A percentile compares a stretch with the other conserved stretches of the same genome.
These are phyloP conservation scores for Phaeodactylum tricornutum DNA, from an alignment of 108 stramenopile species.

Conservation along the genomic window DNA sequence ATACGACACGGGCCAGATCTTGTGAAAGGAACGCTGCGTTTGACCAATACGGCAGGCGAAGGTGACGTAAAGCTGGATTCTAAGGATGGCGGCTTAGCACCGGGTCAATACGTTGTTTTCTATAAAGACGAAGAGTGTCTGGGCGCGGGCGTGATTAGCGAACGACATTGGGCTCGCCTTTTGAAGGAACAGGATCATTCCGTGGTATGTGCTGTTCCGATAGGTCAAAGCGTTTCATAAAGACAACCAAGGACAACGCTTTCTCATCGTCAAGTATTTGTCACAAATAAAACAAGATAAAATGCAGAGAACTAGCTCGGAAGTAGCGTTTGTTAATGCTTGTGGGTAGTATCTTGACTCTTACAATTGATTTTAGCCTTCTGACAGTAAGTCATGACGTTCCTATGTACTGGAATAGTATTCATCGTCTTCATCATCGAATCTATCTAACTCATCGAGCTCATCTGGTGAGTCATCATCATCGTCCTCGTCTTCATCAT, in stretches of 20 bases:
- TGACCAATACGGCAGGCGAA: slow-evolving; percentile 13
- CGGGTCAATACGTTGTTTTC: slow-evolving; percentile 93
- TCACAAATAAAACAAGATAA: no score
- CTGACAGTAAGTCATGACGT: no score
- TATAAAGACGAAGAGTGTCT: slow-evolving; percentile 86
- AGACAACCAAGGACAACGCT: no score
- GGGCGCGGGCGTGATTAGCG: slow-evolving; percentile 84
- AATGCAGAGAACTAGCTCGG: no score
- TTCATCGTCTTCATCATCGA: slow-evolving; percentile 29
- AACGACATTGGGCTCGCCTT: slow-evolving; percentile 77
- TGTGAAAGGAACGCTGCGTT: slow-evolving; percentile 46
- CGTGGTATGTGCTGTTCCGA: no score
- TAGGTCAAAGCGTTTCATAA: no score
- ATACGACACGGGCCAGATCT: slow-evolving; percentile 88
- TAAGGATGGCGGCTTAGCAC: slow-evolving; percentile 89
- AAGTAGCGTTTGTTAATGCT: no score
- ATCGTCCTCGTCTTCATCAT: slow-evolving; percentile 21
- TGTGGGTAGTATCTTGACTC: no score
- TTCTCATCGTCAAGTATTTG: no score
- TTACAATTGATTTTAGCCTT: no score
- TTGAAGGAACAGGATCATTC: no score
- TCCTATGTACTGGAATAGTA: no score
- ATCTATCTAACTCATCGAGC: slow-evolving; percentile 8
- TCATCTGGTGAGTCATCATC: slow-evolving; percentile 19
- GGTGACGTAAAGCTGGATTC: slow-evolving; percentile 51